phyloP scores from a whole-genome alignment of 169 alveolate genomes.

The Theileria annulata region DNA sequence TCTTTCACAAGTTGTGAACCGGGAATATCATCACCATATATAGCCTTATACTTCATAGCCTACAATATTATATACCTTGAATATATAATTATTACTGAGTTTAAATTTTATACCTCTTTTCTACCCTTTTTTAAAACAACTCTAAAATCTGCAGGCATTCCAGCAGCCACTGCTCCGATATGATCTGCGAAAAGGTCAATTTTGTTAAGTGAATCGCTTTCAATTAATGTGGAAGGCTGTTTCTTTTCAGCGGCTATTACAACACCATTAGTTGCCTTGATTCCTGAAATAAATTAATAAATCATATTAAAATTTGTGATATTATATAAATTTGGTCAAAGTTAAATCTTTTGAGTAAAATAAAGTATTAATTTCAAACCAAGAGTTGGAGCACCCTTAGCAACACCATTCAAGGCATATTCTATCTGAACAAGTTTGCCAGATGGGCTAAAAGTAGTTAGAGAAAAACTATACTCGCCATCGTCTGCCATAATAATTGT shows the following conservation, averaged over 20 bases:
- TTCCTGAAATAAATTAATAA: slow-evolving; percentile 71
- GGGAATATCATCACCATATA: slow-evolving; percentile 93
- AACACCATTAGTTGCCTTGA: slow-evolving; percentile 94
- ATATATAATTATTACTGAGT: background rate
- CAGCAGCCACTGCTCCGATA: slow-evolving; percentile 94
- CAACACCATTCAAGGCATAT: slow-evolving; percentile 95
- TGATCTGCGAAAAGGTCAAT: slow-evolving; percentile 88
- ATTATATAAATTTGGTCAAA: background rate
- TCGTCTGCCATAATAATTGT: slow-evolving; percentile 78
- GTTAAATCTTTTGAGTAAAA: slow-evolving; percentile 18
- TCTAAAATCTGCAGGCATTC: slow-evolving; percentile 98
- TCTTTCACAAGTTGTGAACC: slow-evolving; percentile 92
- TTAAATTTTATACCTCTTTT: slow-evolving; percentile 72
- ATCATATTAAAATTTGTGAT: background rate
- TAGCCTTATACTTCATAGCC: slow-evolving; percentile 86
- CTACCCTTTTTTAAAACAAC: slow-evolving; percentile 86
- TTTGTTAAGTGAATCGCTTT: slow-evolving; percentile 90
- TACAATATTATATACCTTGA: background rate
- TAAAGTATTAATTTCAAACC: slow-evolving; percentile 61
- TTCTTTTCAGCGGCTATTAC: slow-evolving; percentile 95
- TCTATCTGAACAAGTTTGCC: slow-evolving; percentile 97
- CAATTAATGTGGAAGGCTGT: slow-evolving; percentile 87
- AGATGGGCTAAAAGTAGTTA: slow-evolving; percentile 93
- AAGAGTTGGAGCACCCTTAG: slow-evolving; percentile 93
- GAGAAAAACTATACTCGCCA: slow-evolving; percentile 88